phyloP scores from a whole-genome alignment of 2,329 filamentous ascomycete species.

The Blastomyces silverae region DNA sequence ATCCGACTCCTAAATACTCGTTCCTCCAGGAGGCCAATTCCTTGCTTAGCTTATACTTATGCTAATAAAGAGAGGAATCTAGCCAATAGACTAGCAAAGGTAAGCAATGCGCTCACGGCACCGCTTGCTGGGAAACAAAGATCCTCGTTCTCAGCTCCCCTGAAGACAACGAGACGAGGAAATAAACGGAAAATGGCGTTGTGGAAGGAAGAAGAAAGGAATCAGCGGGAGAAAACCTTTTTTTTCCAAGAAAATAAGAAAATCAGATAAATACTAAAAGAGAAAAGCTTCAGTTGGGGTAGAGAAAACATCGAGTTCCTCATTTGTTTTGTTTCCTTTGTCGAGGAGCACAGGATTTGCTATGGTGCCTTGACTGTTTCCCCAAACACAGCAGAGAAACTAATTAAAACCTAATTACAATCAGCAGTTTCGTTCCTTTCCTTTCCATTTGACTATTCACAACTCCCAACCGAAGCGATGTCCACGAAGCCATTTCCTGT shows the following conservation, averaged over 20 bases:
- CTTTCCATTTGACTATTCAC: slow-evolving; percentile 19
- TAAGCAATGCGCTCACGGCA: slow-evolving; percentile 11
- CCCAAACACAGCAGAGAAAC: slow-evolving; percentile 11
- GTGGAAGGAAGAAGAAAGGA: neutral
- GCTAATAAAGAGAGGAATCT: neutral
- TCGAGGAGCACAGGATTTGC: neutral
- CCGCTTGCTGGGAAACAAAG: neutral
- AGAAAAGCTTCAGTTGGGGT: neutral
- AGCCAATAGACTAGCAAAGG: neutral
- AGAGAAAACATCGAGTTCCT: neutral
- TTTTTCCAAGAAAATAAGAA: neutral
- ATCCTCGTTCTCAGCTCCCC: slow-evolving; percentile 8
- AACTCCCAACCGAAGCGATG: slow-evolving; percentile 29
- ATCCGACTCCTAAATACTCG: neutral
- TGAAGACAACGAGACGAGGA: neutral
- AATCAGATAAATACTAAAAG: neutral
- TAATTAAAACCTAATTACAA: slow-evolving; percentile 9
- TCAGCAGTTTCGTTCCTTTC: slow-evolving; percentile 11
- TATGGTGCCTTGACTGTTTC: slow-evolving; percentile 1
- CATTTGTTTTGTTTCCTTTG: neutral
- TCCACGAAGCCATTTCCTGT: slow-evolving; percentile 41
- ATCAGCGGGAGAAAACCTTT: neutral
- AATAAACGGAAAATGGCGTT: neutral
- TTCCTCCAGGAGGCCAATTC: neutral
- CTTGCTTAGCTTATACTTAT: neutral